These are phyloP conservation scores for Coemansia aciculifera DNA, from an alignment of 192 early-diverging fungal genomes.

Conservation along the genomic window DNA sequence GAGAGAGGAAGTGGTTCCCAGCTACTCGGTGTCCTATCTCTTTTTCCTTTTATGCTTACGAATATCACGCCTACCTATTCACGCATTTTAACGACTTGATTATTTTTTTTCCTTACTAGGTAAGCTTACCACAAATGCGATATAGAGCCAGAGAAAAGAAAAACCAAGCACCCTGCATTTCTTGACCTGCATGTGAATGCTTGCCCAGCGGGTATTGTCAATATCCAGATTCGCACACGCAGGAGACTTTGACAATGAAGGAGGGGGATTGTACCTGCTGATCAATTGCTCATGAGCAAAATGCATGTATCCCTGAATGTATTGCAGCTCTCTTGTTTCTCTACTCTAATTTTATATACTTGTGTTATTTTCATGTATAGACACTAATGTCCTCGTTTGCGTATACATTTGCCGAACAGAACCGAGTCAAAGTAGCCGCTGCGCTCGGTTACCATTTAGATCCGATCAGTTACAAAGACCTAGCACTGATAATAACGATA, in stretches of 20 bases:
- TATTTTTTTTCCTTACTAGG: background rate
- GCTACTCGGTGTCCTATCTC: background rate
- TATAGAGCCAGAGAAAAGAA: background rate
- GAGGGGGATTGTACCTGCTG: background rate
- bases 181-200: background rate
- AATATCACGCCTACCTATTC: background rate
- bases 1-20: background rate
- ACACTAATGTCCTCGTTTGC: slow-evolving; percentile 33
- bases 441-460: slow-evolving; percentile 36
- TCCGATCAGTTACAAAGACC: slow-evolving; percentile 33
- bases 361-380: background rate
- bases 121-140: background rate
- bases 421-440: slow-evolving; percentile 25
- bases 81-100: background rate
- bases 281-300: slow-evolving; percentile 4
- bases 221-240: slow-evolving; percentile 1
- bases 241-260: background rate
- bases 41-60: slow-evolving; percentile 1
- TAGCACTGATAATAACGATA: slow-evolving; percentile 31
- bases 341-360: background rate
- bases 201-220: background rate
- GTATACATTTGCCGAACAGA: slow-evolving; percentile 30
- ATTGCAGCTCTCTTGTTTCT: background rate
- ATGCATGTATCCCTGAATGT: slow-evolving; percentile 3
- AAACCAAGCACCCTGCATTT: slow-evolving; percentile 3